These are phyloP conservation scores for Botrytis galanthina DNA, from an alignment of 2,329 filamentous ascomycete genomes.

Conservation along the genomic window DNA sequence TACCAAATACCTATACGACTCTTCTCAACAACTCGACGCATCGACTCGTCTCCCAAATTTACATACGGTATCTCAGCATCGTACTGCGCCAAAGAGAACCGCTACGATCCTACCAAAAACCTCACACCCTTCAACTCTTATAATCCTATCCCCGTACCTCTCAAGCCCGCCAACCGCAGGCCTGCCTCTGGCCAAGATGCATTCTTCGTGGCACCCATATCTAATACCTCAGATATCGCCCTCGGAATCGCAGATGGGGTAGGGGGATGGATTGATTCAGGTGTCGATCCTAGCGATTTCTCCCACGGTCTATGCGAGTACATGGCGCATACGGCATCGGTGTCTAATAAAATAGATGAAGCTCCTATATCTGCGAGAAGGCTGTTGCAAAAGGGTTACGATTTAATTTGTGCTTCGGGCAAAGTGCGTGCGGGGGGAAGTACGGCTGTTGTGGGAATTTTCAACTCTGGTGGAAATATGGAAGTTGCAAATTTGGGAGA, in stretches of 20 bases:
- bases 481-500: constrained; percentile 94
- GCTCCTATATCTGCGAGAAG: constrained; percentile 57
- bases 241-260: constrained; percentile 94
- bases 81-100: constrained; percentile 69
- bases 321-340: constrained; percentile 73
- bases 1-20: constrained; percentile 17
- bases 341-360: constrained; percentile 33
- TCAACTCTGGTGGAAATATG: constrained; percentile 67
- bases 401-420: constrained; percentile 72
- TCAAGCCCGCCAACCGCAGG: constrained; percentile 57
- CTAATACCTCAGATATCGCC: constrained; percentile 64
- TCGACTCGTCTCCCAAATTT: constrained; percentile 40
- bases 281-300: constrained; percentile 92
- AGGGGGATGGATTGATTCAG: constrained; percentile 89
- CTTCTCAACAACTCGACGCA: constrained; percentile 29
- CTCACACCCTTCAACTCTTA: constrained; percentile 69
- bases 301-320: constrained; percentile 90
- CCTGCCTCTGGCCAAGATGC: constrained; percentile 90
- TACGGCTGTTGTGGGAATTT: constrained; percentile 86
- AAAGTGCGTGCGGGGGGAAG: constrained; percentile 79
- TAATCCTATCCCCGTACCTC: constrained; percentile 52
- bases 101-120: constrained; percentile 66
- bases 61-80: constrained; percentile 72
- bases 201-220: constrained; percentile 83
- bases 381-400: constrained; percentile 81